Evolutionary conservation across 176 grass and related monocot genomes (phyloP).

Genomic region (Musa troglodytarum): DNA sequence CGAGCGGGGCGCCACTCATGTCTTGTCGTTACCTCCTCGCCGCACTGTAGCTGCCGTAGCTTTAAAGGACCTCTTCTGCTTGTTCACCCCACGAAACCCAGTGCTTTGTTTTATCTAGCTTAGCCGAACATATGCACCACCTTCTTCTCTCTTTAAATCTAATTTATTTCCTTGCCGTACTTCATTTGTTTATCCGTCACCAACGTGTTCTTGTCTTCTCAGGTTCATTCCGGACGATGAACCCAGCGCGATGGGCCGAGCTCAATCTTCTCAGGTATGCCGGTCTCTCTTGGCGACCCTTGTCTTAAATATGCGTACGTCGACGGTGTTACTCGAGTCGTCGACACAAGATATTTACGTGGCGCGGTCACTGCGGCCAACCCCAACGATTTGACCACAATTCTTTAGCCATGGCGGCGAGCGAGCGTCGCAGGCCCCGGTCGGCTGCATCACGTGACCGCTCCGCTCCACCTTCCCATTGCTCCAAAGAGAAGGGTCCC

Average conservation of each 20-base stretch:
- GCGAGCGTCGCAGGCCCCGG: not conserved
- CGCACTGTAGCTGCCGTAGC: not conserved
- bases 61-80: not conserved
- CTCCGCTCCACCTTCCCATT: not conserved
- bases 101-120: no score
- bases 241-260: no score
- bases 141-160: no score
- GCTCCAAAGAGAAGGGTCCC: no score
- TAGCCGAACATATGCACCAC: not conserved
- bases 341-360: not conserved
- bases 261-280: no score
- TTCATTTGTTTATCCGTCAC: no score
- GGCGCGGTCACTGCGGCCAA: not conserved
- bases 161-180: no score
- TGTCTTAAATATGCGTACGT: no score
- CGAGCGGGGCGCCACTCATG: not conserved
- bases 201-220: no score
- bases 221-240: no score
- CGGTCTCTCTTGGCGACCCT: not conserved
- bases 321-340: no score
- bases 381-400: conserved; percentile 7
- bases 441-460: conserved; percentile 11
- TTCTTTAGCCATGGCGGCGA: conserved; percentile 1
- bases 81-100: not conserved
- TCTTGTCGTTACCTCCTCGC: not conserved